Evolutionary conservation across 306 rosid genomes (phyloP).

Genomic region (Amphicarpaea edgeworthii): DNA sequence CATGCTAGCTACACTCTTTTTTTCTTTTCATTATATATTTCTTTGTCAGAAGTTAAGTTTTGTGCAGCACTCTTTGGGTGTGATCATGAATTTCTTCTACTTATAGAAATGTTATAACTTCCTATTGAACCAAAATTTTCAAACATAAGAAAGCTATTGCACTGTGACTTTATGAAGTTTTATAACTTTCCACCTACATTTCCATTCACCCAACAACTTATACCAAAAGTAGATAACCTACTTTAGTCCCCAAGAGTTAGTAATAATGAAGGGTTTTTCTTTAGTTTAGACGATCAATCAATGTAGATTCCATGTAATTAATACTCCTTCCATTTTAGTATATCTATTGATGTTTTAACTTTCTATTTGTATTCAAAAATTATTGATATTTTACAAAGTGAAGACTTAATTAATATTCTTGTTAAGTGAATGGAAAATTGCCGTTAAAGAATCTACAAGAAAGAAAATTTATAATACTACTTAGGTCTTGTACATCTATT

Average conservation of each 20-base stretch:
- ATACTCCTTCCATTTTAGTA: background rate
- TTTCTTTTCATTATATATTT: no score
- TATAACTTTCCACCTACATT: background rate
- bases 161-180: background rate
- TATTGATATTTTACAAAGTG: background rate
- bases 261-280: background rate
- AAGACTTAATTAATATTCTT: background rate
- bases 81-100: background rate
- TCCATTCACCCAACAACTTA: constrained; percentile 12
- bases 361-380: background rate
- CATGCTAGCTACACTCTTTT: background rate
- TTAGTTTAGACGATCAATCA: background rate
- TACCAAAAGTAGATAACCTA: background rate
- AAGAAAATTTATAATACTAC: no score
- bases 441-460: no score
- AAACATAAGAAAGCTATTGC: background rate
- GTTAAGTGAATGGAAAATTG: background rate
- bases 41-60: background rate
- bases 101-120: background rate
- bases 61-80: background rate
- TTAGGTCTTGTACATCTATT: no score
- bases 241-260: background rate
- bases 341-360: background rate
- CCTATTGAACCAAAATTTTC: background rate
- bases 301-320: background rate